Percentiles rank a stretch among this genome's conserved stretches.
Evolutionary conservation across 768 basidiomycete genomes (phyloP).

Genomic region (Lyophyllum shimeji): DNA sequence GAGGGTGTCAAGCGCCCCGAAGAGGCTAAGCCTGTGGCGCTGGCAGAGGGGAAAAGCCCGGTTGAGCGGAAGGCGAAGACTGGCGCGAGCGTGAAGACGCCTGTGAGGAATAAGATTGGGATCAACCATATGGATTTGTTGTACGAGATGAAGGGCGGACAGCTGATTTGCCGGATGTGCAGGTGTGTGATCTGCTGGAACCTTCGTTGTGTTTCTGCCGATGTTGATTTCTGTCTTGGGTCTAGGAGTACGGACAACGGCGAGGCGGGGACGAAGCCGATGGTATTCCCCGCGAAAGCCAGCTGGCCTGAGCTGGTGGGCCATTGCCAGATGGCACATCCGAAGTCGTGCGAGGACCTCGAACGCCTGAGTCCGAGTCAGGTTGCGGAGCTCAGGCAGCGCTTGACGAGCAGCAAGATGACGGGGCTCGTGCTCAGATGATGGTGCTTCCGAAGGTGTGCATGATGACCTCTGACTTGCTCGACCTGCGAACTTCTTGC

Average conservation of each 20-base stretch:
- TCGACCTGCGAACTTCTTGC: neutral
- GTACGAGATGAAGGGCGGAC: slow-evolving; percentile 23
- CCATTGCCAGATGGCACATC: slow-evolving; percentile 30
- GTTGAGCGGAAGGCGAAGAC: neutral
- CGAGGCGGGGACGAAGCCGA: slow-evolving; percentile 1
- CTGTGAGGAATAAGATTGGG: slow-evolving; percentile 23
- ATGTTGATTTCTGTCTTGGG: neutral
- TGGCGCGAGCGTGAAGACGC: neutral
- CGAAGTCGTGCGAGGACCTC: slow-evolving; percentile 29
- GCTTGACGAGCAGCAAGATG: slow-evolving; percentile 17
- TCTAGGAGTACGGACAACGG: slow-evolving; percentile 7
- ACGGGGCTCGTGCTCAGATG: slow-evolving; percentile 1
- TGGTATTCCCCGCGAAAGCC: slow-evolving; percentile 24
- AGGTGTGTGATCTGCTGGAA: slow-evolving; percentile 25
- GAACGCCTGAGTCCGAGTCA: slow-evolving; percentile 29
- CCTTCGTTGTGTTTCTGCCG: too few species aligned
- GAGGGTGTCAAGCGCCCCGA: neutral
- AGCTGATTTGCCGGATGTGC: slow-evolving; percentile 30
- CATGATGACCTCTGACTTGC: too few species aligned
- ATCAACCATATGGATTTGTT: slow-evolving; percentile 31
- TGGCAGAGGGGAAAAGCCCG: neutral
- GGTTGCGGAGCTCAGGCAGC: slow-evolving; percentile 31
- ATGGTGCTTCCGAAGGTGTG: neutral
- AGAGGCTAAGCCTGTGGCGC: neutral
- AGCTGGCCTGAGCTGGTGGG: slow-evolving; percentile 30